Percentiles rank a stretch among this genome's conserved stretches.
Evolutionary conservation across 108 stramenopile genomes (phyloP).

Genomic region (Pseudonitzschia multistriata): DNA sequence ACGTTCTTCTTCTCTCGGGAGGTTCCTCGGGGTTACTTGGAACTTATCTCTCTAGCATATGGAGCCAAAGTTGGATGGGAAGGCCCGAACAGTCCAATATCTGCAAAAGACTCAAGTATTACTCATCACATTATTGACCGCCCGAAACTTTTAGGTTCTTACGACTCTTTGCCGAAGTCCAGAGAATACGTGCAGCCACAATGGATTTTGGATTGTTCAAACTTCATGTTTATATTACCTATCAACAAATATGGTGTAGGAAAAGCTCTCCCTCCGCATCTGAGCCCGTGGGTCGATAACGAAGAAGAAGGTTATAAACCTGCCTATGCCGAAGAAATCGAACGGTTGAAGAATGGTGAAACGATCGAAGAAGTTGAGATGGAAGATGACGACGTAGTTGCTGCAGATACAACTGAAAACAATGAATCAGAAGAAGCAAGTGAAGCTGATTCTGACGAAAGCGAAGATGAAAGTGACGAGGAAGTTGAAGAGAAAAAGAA

Average conservation of each 20-base stretch:
- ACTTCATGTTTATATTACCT: slow-evolving; percentile 90
- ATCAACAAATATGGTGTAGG: slow-evolving; percentile 87
- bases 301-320: slow-evolving; percentile 97
- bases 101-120: slow-evolving; percentile 77
- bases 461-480: slow-evolving; percentile 38
- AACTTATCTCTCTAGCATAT: slow-evolving; percentile 87
- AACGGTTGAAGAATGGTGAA: slow-evolving; percentile 76
- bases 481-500: slow-evolving; percentile 48
- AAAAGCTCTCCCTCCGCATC: slow-evolving; percentile 91
- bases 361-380: slow-evolving; percentile 36
- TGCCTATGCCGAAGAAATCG: slow-evolving; percentile 94
- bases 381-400: slow-evolving; percentile 20
- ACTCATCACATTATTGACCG: slow-evolving; percentile 95
- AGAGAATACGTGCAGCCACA: slow-evolving; percentile 98
- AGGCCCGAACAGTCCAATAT: slow-evolving; percentile 85
- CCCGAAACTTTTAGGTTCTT: slow-evolving; percentile 66
- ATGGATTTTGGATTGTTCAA: slow-evolving; percentile 96
- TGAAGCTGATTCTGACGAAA: slow-evolving; percentile 29
- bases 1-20: slow-evolving; percentile 93
- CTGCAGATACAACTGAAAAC: slow-evolving; percentile 19
- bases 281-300: slow-evolving; percentile 98
- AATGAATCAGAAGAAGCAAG: slow-evolving; percentile 30
- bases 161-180: slow-evolving; percentile 65
- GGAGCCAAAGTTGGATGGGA: slow-evolving; percentile 96
- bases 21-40: slow-evolving; percentile 89